Conservation (phyloP, 306 rosid genomes). For the Senna siamea region DNA sequence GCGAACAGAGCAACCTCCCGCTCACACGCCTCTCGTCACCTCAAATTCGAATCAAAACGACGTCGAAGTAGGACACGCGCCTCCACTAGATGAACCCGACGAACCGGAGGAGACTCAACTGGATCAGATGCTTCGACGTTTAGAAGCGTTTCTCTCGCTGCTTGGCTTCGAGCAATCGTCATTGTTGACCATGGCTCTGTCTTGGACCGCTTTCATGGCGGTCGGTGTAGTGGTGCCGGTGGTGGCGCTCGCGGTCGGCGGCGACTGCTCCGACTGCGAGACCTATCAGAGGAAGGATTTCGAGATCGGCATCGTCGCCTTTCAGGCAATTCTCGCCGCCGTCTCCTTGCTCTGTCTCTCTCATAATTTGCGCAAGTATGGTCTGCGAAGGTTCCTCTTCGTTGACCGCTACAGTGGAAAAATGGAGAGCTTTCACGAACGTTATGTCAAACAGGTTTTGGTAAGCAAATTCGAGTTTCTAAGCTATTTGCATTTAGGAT, state of each 20-base stretch:
- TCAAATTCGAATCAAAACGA: slow-evolving; percentile 42
- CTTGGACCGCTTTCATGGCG: slow-evolving; percentile 57
- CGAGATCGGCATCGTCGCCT: slow-evolving; percentile 66
- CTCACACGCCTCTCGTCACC: slow-evolving; percentile 49
- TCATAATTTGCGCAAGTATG: slow-evolving; percentile 62
- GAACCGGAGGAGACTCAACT: slow-evolving; percentile 41
- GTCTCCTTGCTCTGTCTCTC: slow-evolving; percentile 75
- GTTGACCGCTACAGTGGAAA: slow-evolving; percentile 65
- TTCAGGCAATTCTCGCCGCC: slow-evolving; percentile 77
- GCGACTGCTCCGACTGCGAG: slow-evolving; percentile 50
- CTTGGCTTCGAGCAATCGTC: slow-evolving; percentile 64
- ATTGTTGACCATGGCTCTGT: slow-evolving; percentile 23
- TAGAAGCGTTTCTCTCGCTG: slow-evolving; percentile 53
- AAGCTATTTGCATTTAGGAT: not conserved
- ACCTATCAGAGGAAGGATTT: slow-evolving; percentile 55
- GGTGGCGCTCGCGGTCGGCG: slow-evolving; percentile 44
- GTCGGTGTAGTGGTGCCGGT: slow-evolving; percentile 61
- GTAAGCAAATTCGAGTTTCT: slow-evolving; percentile 42
- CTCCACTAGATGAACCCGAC: not conserved
- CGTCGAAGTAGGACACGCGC: not conserved
- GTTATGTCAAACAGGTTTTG: slow-evolving; percentile 61
- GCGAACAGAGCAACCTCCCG: slow-evolving; percentile 46
- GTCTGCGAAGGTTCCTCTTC: slow-evolving; percentile 70
- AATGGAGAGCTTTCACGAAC: slow-evolving; percentile 53
- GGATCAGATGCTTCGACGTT: slow-evolving; percentile 48